phyloP scores from a whole-genome alignment of 192 early-diverging fungal species.

The Backusella australiensis region DNA sequence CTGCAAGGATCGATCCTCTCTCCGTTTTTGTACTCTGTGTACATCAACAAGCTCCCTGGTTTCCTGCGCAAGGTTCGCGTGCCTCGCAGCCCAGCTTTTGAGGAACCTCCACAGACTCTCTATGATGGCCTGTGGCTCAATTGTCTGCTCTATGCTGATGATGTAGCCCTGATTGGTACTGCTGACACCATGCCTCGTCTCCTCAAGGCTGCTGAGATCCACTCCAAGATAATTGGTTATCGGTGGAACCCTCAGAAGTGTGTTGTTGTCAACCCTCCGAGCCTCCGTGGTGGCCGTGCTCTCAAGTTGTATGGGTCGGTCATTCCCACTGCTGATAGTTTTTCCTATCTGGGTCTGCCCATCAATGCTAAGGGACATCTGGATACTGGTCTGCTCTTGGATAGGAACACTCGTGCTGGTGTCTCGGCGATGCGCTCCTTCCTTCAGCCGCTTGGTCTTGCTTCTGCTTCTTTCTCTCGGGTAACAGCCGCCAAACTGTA shows the following conservation, averaged over 20 bases:
- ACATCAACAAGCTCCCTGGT: conserved; percentile 18
- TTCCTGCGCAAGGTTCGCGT: neutral
- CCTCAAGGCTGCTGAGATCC: neutral
- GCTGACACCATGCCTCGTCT: neutral
- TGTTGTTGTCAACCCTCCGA: neutral
- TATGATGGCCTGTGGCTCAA: neutral
- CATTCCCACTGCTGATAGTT: neutral
- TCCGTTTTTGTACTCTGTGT: conserved; percentile 24
- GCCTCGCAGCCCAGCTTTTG: neutral
- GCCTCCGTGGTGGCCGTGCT: neutral
- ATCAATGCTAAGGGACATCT: neutral
- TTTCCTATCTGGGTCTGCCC: conserved; percentile 17
- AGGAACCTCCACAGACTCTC: neutral
- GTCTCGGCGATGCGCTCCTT: neutral
- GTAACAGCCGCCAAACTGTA: neutral
- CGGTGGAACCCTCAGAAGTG: conserved; percentile 24
- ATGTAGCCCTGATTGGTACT: conserved; percentile 8
- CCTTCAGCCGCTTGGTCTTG: neutral
- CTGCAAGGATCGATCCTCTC: conserved; percentile 25
- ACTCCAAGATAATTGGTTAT: conserved; percentile 2
- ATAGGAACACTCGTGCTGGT: neutral
- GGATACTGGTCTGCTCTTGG: neutral
- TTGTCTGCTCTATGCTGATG: conserved; percentile 16
- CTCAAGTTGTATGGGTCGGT: neutral
- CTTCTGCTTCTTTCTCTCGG: neutral